Evolutionary conservation across 164 flowering plant species (phyloP).

Genomic region (Vitis riparia): DNA sequence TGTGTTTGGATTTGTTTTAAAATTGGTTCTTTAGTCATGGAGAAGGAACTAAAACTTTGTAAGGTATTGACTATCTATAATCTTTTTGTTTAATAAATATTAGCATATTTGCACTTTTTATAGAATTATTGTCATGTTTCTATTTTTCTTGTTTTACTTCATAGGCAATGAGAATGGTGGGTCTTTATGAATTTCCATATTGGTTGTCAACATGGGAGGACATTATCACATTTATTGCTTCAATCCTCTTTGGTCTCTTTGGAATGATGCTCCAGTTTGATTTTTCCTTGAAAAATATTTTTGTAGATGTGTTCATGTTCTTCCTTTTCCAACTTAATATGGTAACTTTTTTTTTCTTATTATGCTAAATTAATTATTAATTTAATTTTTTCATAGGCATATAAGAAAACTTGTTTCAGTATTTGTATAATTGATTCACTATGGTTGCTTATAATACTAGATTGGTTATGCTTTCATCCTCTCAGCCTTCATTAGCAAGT

Average conservation of each 20-base stretch:
- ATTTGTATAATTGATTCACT: background rate
- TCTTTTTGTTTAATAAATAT: background rate
- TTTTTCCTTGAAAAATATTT: slow-evolving; percentile 85
- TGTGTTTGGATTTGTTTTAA: slow-evolving; percentile 93
- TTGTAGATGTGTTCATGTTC: slow-evolving; percentile 71
- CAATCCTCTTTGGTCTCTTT: slow-evolving; percentile 71
- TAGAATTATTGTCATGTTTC: background rate
- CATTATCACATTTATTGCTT: slow-evolving; percentile 54
- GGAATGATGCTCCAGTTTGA: slow-evolving; percentile 95
- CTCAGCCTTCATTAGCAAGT: slow-evolving; percentile 80
- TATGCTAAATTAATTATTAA: background rate
- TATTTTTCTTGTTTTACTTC: background rate
- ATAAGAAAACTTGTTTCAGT: too few relatives aligned
- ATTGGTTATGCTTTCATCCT: slow-evolving; percentile 82
- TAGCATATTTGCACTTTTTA: background rate
- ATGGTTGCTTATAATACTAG: slow-evolving; percentile 36
- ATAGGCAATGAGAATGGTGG: slow-evolving; percentile 96
- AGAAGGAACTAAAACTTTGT: slow-evolving; percentile 96
- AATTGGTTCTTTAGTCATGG: slow-evolving; percentile 67
- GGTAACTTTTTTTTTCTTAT: slow-evolving; percentile 49
- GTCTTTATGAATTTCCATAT: slow-evolving; percentile 91
- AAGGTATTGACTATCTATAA: slow-evolving; percentile 51
- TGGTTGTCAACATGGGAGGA: slow-evolving; percentile 98
- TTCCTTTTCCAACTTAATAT: slow-evolving; percentile 90
- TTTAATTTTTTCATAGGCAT: background rate